Conservation (phyloP, 495 filamentous ascomycete genomes). For the Penicillium longicatenatum region DNA sequence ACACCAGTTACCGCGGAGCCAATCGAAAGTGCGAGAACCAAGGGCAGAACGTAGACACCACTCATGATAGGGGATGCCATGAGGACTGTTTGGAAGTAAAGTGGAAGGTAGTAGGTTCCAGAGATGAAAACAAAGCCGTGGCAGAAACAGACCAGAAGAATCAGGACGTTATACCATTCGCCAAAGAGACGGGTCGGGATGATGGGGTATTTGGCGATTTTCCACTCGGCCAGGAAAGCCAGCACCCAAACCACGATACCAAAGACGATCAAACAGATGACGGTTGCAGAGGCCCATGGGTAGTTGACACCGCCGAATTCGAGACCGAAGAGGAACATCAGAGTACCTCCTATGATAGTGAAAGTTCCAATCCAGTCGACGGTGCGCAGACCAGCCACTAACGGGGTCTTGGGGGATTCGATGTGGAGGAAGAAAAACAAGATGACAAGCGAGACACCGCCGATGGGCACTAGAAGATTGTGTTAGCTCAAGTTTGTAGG, state of each 20-base stretch:
- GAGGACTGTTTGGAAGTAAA: conserved; percentile 79
- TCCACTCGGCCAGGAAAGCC: conserved; percentile 71
- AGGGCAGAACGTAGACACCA: conserved; percentile 79
- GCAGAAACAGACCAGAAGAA: conserved; percentile 58
- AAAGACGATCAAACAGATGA: conserved; percentile 79
- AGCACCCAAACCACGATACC: conserved; percentile 62
- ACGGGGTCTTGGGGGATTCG: conserved; percentile 72
- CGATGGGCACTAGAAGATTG: conserved; percentile 59
- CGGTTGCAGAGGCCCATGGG: conserved; percentile 73
- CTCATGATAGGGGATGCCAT: conserved; percentile 71
- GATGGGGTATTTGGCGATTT: conserved; percentile 72
- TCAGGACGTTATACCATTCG: conserved; percentile 57
- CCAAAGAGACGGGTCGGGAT: conserved; percentile 74
- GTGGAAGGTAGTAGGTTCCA: conserved; percentile 72
- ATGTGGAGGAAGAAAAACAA: conserved; percentile 73
- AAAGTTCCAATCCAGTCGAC: conserved; percentile 77
- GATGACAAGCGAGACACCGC: conserved; percentile 66
- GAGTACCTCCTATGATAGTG: conserved; percentile 70
- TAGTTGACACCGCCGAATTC: conserved; percentile 75
- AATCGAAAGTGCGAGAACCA: conserved; percentile 69
- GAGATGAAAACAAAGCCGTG: conserved; percentile 77
- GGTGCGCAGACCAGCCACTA: conserved; percentile 68
- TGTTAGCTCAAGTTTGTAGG: conserved; percentile 16
- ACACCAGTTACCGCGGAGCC: conserved; percentile 65
- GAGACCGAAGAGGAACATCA: conserved; percentile 81